Evolutionary conservation across 2,329 filamentous ascomycete genomes (phyloP).

Genomic region (Claviceps arundinis): DNA sequence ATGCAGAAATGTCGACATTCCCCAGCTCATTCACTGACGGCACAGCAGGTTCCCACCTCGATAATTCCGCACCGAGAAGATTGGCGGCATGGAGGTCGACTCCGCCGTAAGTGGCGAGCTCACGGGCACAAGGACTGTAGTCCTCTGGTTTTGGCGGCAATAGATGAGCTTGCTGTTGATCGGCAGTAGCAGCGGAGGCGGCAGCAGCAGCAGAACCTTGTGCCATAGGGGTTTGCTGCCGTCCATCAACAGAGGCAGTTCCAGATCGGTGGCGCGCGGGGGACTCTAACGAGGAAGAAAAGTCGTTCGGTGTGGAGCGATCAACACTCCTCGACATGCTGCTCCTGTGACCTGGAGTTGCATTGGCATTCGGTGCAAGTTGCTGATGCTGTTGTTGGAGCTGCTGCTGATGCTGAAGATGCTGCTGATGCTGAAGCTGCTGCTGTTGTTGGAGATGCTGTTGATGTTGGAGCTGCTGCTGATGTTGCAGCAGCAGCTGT

Average conservation of each 20-base stretch:
- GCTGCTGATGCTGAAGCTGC: not conserved
- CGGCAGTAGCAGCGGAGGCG: too few species aligned
- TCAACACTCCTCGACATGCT: conserved; percentile 41
- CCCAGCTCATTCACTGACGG: conserved; percentile 69
- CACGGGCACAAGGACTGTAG: conserved; percentile 41
- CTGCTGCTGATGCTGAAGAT: conserved; percentile 2
- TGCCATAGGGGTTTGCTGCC: conserved; percentile 12
- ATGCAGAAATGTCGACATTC: conserved; percentile 75
- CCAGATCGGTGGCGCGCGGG: conserved; percentile 29
- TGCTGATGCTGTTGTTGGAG: conserved; percentile 6
- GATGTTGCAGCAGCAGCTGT: conserved; percentile 2
- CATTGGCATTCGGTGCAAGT: conserved; percentile 24
- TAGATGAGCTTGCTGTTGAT: conserved; percentile 21
- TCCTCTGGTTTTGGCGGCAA: conserved; percentile 34
- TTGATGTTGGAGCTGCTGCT: conserved; percentile 4
- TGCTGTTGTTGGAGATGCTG: not conserved
- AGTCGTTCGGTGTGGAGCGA: conserved; percentile 20
- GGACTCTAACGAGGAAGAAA: conserved; percentile 27
- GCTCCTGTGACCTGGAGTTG: conserved; percentile 20
- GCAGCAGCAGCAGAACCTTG: conserved; percentile 5
- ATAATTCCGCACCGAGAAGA: conserved; percentile 52
- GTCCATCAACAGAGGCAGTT: conserved; percentile 25
- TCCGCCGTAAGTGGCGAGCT: conserved; percentile 53
- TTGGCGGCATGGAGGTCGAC: conserved; percentile 53
- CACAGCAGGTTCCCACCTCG: conserved; percentile 57